Evolutionary conservation across 139 green algal genomes (phyloP), one percentile per base, ranked within the genome.

Genomic region (Tetradesmus lagerheimii): DNA sequence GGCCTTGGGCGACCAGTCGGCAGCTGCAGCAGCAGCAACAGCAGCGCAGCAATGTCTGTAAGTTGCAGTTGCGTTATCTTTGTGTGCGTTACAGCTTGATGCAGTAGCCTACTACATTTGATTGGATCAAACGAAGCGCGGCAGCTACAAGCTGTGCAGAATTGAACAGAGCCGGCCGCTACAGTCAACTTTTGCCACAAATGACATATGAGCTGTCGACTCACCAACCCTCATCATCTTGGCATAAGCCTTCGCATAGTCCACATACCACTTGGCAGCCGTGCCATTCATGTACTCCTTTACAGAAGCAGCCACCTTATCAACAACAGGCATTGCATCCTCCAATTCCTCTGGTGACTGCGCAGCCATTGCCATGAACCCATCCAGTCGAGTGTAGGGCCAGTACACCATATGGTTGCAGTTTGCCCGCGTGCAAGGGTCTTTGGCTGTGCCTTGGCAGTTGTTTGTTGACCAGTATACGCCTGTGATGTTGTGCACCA

Each of bases 371-470:
- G 66, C 66, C 29, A 77, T 77, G 8, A 38, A 35, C 0, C 66
- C 66, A 15, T 77, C 66, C 6, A 77, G 29, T 14, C 66, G 23
- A 0, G 66, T 77, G 66, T 77, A 77, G 4, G 66, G 66, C 66
- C 66, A 77, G 66, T 77, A 77, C 66, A 35, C n/a, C 29, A 77
- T 34, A 37, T 77, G 66, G 66, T 77, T 77, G 66, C 66, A 77
- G 66, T 77, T 77, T 25, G 29, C 66, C 6, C n/a, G 66, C 27
- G n/a, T 35, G 14, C 11, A 4, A 1, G 9, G 6, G 66, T 77
- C 66, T 35, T 77, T 77, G 29, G 66, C 66, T 2, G 29, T 77
- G 66, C 66, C n/a, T 14, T 35, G 66, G 66, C 66, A 77, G 66
- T 35, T 35, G n/a, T 77, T 77, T 0, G 66, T 77, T 0, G 29